Conservation (phyloP, 2,329 filamentous ascomycete species). For the Pestalotiopsis sp. region DNA sequence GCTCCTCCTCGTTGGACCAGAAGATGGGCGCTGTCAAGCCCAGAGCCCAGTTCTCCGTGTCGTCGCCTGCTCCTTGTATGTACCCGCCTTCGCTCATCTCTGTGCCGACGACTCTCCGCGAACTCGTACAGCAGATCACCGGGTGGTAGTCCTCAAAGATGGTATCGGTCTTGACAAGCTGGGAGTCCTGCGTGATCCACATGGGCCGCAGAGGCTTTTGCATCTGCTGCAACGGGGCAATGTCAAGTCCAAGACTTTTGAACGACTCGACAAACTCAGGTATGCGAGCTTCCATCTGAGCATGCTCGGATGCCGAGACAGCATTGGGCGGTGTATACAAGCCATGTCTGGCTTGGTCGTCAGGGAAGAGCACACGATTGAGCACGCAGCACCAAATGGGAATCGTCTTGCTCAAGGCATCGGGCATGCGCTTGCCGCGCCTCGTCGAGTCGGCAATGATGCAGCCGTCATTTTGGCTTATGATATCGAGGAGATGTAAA, state of each 20-base stretch:
- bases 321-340: slow-evolving; percentile 74
- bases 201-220: slow-evolving; percentile 75
- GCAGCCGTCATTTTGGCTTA: slow-evolving; percentile 70
- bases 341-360: slow-evolving; percentile 37
- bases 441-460: slow-evolving; percentile 93
- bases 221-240: slow-evolving; percentile 59
- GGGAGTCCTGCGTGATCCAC: slow-evolving; percentile 77
- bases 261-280: slow-evolving; percentile 57
- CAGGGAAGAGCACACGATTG: slow-evolving; percentile 77
- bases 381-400: slow-evolving; percentile 92
- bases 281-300: slow-evolving; percentile 71
- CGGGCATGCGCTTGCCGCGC: slow-evolving; percentile 91
- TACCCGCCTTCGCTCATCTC: slow-evolving; percentile 76
- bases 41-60: slow-evolving; percentile 89
- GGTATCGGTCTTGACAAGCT: slow-evolving; percentile 38
- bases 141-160: slow-evolving; percentile 66
- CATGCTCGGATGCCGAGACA: slow-evolving; percentile 74
- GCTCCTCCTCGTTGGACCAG: slow-evolving; percentile 67
- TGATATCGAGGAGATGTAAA: slow-evolving; percentile 73
- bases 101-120: slow-evolving; percentile 67
- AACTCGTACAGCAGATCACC: slow-evolving; percentile 85
- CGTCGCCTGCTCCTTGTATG: slow-evolving; percentile 92
- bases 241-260: slow-evolving; percentile 61
- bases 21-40: slow-evolving; percentile 80
- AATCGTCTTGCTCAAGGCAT: slow-evolving; percentile 90